Conservation (phyloP, 2,329 filamentous ascomycete species). For the Penicillium sp. region DNA sequence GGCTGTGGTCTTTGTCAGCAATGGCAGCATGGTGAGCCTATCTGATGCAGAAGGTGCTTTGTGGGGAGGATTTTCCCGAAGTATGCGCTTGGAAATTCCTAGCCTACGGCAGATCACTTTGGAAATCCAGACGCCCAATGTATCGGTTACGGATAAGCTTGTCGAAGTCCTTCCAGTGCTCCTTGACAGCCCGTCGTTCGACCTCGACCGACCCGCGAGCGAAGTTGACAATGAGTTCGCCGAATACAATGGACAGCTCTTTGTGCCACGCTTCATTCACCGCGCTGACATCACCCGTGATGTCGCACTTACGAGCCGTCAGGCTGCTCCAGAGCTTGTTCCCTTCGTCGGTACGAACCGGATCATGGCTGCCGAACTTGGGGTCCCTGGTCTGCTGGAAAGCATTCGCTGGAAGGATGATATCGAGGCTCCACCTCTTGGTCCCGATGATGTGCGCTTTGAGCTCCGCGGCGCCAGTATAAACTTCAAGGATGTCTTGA, state of each 20-base stretch:
- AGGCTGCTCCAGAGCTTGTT: slow-evolving; percentile 3
- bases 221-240: slow-evolving; percentile 15
- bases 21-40: slow-evolving; percentile 6
- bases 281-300: slow-evolving; percentile 8
- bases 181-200: slow-evolving; percentile 5
- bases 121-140: slow-evolving; percentile 9
- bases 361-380: slow-evolving; percentile 12
- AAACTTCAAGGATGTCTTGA: slow-evolving; percentile 18
- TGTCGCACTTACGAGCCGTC: not conserved
- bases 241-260: slow-evolving; percentile 10
- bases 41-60: slow-evolving; percentile 13
- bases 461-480: slow-evolving; percentile 13
- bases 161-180: slow-evolving; percentile 4
- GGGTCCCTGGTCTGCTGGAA: slow-evolving; percentile 11
- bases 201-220: not conserved
- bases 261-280: slow-evolving; percentile 7
- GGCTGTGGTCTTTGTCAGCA: slow-evolving; percentile 10
- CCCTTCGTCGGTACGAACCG: slow-evolving; percentile 7
- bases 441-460: slow-evolving; percentile 17
- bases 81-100: slow-evolving; percentile 9
- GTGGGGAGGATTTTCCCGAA: slow-evolving; percentile 8
- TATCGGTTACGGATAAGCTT: slow-evolving; percentile 4
- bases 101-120: slow-evolving; percentile 9
- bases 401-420: slow-evolving; percentile 18
- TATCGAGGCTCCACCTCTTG: slow-evolving; percentile 4